Percentiles rank a stretch among this genome's conserved stretches.
Evolutionary conservation across 164 flowering plant genomes (phyloP).

Genomic region (Tetracentron sinense): DNA sequence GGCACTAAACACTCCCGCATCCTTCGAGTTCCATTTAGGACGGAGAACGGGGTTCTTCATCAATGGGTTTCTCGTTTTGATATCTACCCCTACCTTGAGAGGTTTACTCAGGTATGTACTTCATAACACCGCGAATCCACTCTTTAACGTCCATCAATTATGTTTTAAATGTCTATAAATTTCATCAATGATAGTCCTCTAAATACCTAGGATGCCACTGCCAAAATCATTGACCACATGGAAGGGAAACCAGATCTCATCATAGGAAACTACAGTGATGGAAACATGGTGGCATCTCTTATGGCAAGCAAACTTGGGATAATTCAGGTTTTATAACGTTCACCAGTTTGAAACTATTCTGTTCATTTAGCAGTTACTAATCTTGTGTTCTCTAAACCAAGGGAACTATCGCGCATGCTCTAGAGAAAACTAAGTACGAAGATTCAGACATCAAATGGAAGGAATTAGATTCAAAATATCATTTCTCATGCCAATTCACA

Average conservation of each 20-base stretch:
- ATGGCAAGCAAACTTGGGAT: conserved; percentile 54
- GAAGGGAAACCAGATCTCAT: conserved; percentile 60
- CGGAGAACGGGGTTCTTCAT: conserved; percentile 38
- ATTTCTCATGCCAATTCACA: too few relatives aligned
- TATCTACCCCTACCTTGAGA: conserved; percentile 59
- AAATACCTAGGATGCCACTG: conserved; percentile 36
- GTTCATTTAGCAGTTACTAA: neutral
- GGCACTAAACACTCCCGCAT: conserved; percentile 47
- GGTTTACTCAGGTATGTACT: conserved; percentile 39
- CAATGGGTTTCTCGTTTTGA: conserved; percentile 67
- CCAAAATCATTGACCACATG: conserved; percentile 33
- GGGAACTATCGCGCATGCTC: conserved; percentile 73
- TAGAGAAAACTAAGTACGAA: conserved; percentile 67
- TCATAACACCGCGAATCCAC: too few relatives aligned
- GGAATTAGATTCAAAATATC: conserved; percentile 53
- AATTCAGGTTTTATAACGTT: conserved; percentile 33
- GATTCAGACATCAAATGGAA: conserved; percentile 67
- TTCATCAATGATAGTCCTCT: neutral
- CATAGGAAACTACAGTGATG: conserved; percentile 68
- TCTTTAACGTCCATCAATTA: too few relatives aligned
- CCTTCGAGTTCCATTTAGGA: conserved; percentile 52
- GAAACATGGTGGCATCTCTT: conserved; percentile 58
- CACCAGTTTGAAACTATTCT: neutral
- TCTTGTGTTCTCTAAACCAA: neutral
- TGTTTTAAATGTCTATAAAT: too few relatives aligned